Conservation (phyloP, 208 protist genomes). For the Leishmania mexicana region DNA sequence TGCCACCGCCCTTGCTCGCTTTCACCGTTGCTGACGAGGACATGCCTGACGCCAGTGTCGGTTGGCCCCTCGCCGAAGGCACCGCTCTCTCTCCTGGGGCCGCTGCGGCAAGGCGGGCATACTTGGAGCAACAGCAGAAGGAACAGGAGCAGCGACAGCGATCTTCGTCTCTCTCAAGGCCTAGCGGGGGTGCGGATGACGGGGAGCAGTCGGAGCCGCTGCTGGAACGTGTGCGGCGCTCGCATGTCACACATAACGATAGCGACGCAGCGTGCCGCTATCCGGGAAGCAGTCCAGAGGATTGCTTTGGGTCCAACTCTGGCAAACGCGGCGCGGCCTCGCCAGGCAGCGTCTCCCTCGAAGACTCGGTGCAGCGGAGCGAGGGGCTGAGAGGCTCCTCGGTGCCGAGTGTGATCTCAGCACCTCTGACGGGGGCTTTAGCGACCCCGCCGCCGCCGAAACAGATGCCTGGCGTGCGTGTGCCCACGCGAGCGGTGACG, state of each 20-base stretch:
- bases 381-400: constrained; percentile 1
- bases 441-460: not conserved
- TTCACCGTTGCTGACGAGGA: not conserved
- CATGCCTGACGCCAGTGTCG: not conserved
- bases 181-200: not conserved
- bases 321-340: not conserved
- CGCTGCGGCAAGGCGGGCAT: constrained; percentile 21
- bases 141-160: not conserved
- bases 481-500: not conserved
- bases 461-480: not conserved
- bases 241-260: not conserved
- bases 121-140: constrained; percentile 29
- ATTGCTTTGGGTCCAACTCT: not conserved
- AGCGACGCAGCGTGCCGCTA: not conserved
- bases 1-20: not conserved
- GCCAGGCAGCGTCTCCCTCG: not conserved
- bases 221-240: not conserved
- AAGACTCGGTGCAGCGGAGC: constrained; percentile 21
- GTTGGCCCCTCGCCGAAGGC: not conserved
- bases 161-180: not conserved
- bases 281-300: constrained; percentile 9
- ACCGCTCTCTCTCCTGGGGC: constrained; percentile 23
- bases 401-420: not conserved
- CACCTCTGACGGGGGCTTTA: not conserved
- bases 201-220: not conserved